Evolutionary conservation across 768 basidiomycete species (phyloP), one percentile per base, ranked within the genome.

Genomic region (Amanita pallidorosea): DNA sequence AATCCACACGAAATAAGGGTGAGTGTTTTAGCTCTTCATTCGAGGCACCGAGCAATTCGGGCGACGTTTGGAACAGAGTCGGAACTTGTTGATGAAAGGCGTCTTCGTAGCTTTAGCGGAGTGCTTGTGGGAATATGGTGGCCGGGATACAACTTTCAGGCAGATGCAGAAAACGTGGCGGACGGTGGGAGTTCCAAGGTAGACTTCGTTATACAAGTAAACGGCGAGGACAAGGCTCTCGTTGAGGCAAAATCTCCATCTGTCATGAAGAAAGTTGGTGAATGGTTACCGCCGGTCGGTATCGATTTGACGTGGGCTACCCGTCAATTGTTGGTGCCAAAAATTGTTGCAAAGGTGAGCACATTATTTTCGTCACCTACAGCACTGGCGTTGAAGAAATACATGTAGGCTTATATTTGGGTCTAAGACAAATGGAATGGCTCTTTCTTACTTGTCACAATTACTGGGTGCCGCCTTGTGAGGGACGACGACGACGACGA

Each of bases 391-490:
- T 33, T 45, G 1, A 45, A 45, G 45, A 45, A 45, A 51, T 52
- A 36, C 52, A 47, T 54, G 52, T 37, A 57, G 54, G 56, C 54
- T 40, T 55, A 53, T 54, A 55, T 44, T 42, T 57, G 38, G 57
- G 57, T 35, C 33, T 55, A 47, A 56, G 55, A 53, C 42, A 36
- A 36, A 47, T 57, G 53, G 53, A 57, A 56, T 56, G 57, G 57
- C 48, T 57, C 36, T 56, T 58, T 50, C 23, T 58, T 25, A 49
- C 56, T 37, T 58, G 57, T 42, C 57, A 56, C 41, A 58, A 58
- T 43, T 58, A 56, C 47, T 58, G 57, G 57, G 55, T 58, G 55
- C 53, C 55, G 53, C 41, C 55, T 58, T 55, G 58, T 57, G 56
- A 58, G 40, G 53, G n/a, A n/a, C n/a, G n/a, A n/a, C n/a, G n/a